These are phyloP conservation scores for Butyriboletus loyo DNA, from an alignment of 768 basidiomycete species.

Conservation along the genomic window DNA sequence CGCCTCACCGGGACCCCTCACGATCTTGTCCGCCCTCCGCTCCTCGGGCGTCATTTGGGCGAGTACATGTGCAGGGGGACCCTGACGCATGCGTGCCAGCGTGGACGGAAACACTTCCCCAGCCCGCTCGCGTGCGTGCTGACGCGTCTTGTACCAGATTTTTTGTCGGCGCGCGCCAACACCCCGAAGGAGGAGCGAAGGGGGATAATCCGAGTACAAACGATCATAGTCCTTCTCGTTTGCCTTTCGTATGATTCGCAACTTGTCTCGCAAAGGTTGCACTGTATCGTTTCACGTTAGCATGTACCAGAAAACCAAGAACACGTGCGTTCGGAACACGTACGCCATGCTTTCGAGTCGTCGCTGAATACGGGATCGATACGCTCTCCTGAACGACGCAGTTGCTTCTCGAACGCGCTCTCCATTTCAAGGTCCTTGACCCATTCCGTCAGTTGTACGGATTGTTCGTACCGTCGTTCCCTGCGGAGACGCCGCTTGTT, in stretches of 20 bases:
- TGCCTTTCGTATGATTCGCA: constrained; percentile 31
- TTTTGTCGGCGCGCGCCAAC: constrained; percentile 58
- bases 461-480: constrained; percentile 43
- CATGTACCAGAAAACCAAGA: neutral
- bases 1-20: constrained; percentile 53
- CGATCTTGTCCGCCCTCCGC: constrained; percentile 48
- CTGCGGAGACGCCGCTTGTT: constrained; percentile 41
- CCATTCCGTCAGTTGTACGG: constrained; percentile 32
- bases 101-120: constrained; percentile 59
- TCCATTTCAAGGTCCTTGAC: constrained; percentile 37
- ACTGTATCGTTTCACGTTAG: constrained; percentile 27
- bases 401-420: constrained; percentile 35
- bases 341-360: constrained; percentile 19
- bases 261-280: constrained; percentile 34
- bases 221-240: constrained; percentile 44
- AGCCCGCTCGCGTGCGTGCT: constrained; percentile 54
- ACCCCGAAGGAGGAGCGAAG: constrained; percentile 46
- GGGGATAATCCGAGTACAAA: constrained; percentile 40
- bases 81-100: constrained; percentile 44
- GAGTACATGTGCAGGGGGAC: constrained; percentile 64
- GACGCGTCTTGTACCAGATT: constrained; percentile 62
- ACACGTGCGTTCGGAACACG: neutral
- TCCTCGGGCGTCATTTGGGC: constrained; percentile 48
- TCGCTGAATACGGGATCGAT: constrained; percentile 28
- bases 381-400: constrained; percentile 16